Percentiles rank a stretch among this genome's conserved stretches.
Evolutionary conservation across 2,329 filamentous ascomycete genomes (phyloP).

Genomic region (Fusarium sacchari): DNA sequence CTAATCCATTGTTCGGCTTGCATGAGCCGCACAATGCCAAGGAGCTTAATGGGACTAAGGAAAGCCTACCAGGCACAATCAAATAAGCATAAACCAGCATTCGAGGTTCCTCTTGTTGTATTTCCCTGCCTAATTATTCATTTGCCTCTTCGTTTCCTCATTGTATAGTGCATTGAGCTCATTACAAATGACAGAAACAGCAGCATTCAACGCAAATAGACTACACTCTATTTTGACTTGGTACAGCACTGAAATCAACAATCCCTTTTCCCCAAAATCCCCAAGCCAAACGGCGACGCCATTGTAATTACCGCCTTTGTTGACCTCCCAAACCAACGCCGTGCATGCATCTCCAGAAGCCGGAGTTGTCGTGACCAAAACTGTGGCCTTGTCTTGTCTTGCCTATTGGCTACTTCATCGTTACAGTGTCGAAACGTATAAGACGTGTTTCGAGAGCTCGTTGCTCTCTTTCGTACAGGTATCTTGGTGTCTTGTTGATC

Average conservation of each 20-base stretch:
- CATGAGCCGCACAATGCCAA: conserved; percentile 19
- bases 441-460: conserved; percentile 13
- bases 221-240: conserved; percentile 40
- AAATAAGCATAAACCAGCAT: conserved; percentile 3
- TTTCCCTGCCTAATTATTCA: conserved; percentile 3
- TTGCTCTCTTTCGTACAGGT: conserved; percentile 24
- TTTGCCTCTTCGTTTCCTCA: neutral
- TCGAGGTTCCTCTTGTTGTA: neutral
- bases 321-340: conserved; percentile 46
- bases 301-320: conserved; percentile 41
- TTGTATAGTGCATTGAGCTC: neutral
- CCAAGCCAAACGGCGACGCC: conserved; percentile 44
- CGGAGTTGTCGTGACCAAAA: conserved; percentile 37
- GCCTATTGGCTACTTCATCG: conserved; percentile 30
- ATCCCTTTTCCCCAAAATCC: conserved; percentile 28
- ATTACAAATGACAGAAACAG: neutral
- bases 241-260: conserved; percentile 33
- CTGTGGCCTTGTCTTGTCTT: conserved; percentile 22
- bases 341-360: conserved; percentile 45
- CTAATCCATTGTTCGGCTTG: neutral
- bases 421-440: conserved; percentile 16
- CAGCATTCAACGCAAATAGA: conserved; percentile 21
- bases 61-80: neutral
- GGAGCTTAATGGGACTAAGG: conserved; percentile 6
- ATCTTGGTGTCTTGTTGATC: neutral